A percentile compares a stretch with the other conserved stretches of the same genome.
phyloP scores from a whole-genome alignment of 1,139 yeast species.

The Taphrina pruni region DNA sequence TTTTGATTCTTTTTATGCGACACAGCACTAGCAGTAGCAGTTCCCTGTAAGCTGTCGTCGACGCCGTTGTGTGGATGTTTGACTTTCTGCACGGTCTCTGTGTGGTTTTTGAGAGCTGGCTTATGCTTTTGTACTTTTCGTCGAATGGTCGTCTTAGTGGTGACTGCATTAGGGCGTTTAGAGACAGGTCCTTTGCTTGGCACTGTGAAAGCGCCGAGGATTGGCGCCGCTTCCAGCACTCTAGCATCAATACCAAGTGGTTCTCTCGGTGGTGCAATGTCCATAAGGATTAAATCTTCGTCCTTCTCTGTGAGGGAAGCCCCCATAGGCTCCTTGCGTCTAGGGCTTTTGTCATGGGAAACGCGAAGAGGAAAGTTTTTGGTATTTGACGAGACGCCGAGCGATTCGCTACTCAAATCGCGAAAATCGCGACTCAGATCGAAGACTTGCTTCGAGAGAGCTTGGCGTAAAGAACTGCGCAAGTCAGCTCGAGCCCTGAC shows the following conservation, averaged over 20 bases:
- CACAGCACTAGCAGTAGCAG: too few relatives aligned
- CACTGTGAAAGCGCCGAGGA: constrained; percentile 8
- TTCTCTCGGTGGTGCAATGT: background rate
- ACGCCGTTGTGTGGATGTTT: background rate
- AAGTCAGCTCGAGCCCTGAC: constrained; percentile 20
- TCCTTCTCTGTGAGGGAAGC: constrained; percentile 25
- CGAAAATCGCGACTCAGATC: constrained; percentile 21
- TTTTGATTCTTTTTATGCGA: too few relatives aligned
- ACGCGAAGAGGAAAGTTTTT: too few relatives aligned
- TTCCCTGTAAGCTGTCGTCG: background rate
- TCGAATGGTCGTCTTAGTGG: background rate
- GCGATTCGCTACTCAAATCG: constrained; percentile 9
- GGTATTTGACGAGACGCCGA: constrained; percentile 5
- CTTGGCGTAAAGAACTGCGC: constrained; percentile 15
- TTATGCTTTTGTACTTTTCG: background rate
- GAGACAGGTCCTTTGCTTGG: background rate
- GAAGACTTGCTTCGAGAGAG: constrained; percentile 12
- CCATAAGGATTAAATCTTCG: constrained; percentile 29
- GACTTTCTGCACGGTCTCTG: background rate
- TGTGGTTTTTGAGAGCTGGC: background rate
- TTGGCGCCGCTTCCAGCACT: constrained; percentile 19
- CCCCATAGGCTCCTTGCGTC: constrained; percentile 11
- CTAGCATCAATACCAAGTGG: constrained; percentile 3
- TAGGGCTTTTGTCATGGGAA: background rate
- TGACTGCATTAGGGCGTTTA: background rate